phyloP scores from a whole-genome alignment of 2,329 filamentous ascomycete species.

The Penicillium sp. region DNA sequence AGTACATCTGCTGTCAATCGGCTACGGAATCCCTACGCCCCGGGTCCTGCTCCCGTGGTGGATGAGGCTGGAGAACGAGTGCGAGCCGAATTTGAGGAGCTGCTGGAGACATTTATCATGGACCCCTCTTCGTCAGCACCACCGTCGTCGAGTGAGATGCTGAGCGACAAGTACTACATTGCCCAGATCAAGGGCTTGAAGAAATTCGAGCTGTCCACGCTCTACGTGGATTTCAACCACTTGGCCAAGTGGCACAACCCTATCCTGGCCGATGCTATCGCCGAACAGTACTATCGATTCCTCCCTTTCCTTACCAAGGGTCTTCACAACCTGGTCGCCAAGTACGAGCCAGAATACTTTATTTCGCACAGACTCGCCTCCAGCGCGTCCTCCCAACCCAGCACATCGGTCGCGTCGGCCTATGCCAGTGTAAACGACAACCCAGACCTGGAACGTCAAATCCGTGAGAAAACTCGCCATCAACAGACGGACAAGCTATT shows the following conservation, averaged over 20 bases:
- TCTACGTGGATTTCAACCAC: conserved; percentile 75
- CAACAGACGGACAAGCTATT: conserved; percentile 98
- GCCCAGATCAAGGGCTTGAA: conserved; percentile 67
- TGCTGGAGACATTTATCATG: conserved; percentile 64
- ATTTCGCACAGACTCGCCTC: conserved; percentile 86
- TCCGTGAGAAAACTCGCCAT: conserved; percentile 74
- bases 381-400: conserved; percentile 67
- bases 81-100: conserved; percentile 64
- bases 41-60: conserved; percentile 61
- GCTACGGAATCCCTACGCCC: conserved; percentile 53
- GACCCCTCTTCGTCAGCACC: conserved; percentile 59
- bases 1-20: conserved; percentile 54
- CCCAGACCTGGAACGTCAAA: conserved; percentile 56
- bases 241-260: conserved; percentile 76
- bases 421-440: conserved; percentile 66
- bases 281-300: conserved; percentile 92
- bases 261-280: conserved; percentile 81
- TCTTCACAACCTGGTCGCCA: conserved; percentile 89
- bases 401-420: conserved; percentile 63
- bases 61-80: conserved; percentile 66
- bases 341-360: conserved; percentile 93
- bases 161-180: conserved; percentile 67
- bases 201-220: conserved; percentile 64
- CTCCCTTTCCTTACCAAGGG: conserved; percentile 87
- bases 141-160: conserved; percentile 58